A percentile compares a stretch with the other conserved stretches of the same genome.
Conservation (phyloP, 805 yeast species). For the Teunomyces atbi region DNA sequence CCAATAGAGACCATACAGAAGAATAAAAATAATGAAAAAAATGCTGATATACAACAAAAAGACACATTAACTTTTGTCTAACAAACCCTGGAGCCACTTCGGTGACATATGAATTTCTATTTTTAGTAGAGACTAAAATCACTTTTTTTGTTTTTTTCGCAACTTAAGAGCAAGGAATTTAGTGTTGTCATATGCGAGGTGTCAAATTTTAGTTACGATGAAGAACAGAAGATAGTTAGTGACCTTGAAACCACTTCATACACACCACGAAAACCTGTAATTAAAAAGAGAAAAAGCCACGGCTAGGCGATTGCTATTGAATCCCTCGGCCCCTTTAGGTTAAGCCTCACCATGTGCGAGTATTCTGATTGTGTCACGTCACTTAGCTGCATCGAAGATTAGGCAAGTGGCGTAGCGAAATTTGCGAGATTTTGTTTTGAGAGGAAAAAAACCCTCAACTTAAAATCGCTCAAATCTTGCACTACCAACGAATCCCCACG, state of each 20-base stretch:
- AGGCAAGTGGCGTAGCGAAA: background rate
- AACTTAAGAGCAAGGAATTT: background rate
- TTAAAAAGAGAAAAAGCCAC: no score
- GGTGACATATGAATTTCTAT: no score
- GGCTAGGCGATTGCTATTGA: no score
- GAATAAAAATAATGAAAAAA: no score
- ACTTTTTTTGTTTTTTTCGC: background rate
- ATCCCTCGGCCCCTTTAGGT: background rate
- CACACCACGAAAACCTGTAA: no score
- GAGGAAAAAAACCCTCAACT: background rate
- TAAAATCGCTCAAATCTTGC: background rate
- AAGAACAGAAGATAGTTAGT: background rate
- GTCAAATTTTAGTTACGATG: background rate
- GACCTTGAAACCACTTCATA: background rate
- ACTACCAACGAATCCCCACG: conserved; percentile 4
- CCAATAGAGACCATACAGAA: no score
- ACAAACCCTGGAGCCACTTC: no score
- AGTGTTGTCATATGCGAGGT: background rate
- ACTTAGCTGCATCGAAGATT: background rate
- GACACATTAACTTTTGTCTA: no score
- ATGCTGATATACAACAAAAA: no score
- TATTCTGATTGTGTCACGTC: background rate
- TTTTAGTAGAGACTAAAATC: no score
- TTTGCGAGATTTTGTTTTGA: background rate
- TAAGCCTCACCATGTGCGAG: background rate